These are phyloP conservation scores for Rhizopogon rudus DNA, from an alignment of 768 basidiomycete genomes.

Conservation along the genomic window DNA sequence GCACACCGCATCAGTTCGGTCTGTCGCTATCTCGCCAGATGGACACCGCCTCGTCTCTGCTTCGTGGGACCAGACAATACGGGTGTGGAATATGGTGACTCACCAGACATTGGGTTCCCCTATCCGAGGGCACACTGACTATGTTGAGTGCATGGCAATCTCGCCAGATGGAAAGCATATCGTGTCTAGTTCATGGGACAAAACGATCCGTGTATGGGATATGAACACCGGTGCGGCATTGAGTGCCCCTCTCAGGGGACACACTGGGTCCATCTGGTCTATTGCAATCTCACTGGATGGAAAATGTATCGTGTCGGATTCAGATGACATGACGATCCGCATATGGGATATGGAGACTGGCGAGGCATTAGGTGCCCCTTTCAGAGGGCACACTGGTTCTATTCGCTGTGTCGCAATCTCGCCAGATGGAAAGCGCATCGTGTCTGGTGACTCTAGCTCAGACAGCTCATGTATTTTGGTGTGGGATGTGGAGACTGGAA, in stretches of 20 bases:
- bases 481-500: no score
- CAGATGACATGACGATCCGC: constrained; percentile 5
- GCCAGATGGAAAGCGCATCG: no score
- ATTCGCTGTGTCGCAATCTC: background rate
- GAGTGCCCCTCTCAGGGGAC: background rate
- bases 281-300: constrained; percentile 1
- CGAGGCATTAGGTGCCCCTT: background rate
- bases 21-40: constrained; percentile 2
- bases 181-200: constrained; percentile 1
- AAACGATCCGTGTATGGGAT: constrained; percentile 2
- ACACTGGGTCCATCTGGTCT: background rate
- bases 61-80: background rate
- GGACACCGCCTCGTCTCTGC: background rate
- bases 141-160: constrained; percentile 7
- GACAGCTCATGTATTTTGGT: no score
- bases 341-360: background rate
- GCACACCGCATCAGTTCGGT: background rate
- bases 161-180: constrained; percentile 11
- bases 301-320: constrained; percentile 6
- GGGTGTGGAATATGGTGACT: background rate
- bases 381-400: background rate
- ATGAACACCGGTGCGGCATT: background rate
- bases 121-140: background rate
- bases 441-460: no score
- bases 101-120: background rate